A percentile compares a stretch with the other conserved stretches of the same genome.
phyloP scores from a whole-genome alignment of 2,329 filamentous ascomycete species.

The Alternaria incomplexa region DNA sequence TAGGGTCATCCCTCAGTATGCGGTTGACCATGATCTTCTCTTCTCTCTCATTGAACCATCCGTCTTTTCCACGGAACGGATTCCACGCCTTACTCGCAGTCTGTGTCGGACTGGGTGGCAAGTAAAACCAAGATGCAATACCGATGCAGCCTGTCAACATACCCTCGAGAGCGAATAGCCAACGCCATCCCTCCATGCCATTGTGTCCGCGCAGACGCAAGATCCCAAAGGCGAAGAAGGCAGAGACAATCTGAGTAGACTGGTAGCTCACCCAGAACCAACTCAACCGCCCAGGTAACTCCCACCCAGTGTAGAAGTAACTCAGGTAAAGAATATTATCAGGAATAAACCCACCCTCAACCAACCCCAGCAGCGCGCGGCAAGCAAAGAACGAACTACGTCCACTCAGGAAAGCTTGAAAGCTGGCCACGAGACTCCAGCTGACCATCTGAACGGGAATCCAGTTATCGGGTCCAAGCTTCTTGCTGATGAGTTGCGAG shows the following conservation, averaged over 20 bases:
- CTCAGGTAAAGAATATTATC: constrained; percentile 71
- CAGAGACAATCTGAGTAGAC: constrained; percentile 61
- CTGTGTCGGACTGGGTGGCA: constrained; percentile 63
- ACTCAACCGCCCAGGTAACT: constrained; percentile 70
- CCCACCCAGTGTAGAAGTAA: constrained; percentile 76
- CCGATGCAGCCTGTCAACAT: constrained; percentile 47
- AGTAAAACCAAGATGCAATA: constrained; percentile 45
- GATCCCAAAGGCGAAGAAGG: constrained; percentile 63
- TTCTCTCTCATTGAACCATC: constrained; percentile 71
- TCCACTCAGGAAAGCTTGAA: constrained; percentile 72
- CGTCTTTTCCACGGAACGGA: constrained; percentile 63
- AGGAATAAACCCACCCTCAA: constrained; percentile 64
- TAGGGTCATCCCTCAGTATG: constrained; percentile 62
- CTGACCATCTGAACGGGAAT: constrained; percentile 51
- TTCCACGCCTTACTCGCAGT: constrained; percentile 59
- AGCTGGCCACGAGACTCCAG: constrained; percentile 60
- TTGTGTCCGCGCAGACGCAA: constrained; percentile 56
- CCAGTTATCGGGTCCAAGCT: constrained; percentile 54
- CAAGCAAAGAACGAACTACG: constrained; percentile 52
- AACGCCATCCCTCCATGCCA: constrained; percentile 62
- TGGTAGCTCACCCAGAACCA: constrained; percentile 75
- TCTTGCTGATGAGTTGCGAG: constrained; percentile 56
- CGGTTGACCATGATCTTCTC: constrained; percentile 73
- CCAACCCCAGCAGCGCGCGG: constrained; percentile 52
- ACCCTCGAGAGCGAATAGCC: constrained; percentile 58